Percentiles rank a stretch among this genome's conserved stretches.
Evolutionary conservation across 306 rosid genomes (phyloP).

Genomic region (Glycyrrhiza uralensis): DNA sequence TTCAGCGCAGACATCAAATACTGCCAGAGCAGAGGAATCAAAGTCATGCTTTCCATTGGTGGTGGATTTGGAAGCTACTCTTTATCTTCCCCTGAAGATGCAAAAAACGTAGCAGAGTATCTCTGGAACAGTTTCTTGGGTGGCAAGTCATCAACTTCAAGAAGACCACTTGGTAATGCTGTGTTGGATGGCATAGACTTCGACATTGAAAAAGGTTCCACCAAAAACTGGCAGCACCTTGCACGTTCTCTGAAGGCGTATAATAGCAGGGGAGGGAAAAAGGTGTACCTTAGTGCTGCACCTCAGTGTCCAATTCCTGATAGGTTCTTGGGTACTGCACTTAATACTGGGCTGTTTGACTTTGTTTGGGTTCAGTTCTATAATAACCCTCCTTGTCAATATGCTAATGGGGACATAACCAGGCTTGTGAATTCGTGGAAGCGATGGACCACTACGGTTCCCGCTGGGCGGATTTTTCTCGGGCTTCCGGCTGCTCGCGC

Average conservation of each 20-base stretch:
- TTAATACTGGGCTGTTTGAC: conserved; percentile 52
- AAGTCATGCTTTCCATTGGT: conserved; percentile 63
- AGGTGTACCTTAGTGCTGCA: conserved; percentile 60
- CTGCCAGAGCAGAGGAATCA: conserved; percentile 59
- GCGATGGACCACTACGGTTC: conserved; percentile 43
- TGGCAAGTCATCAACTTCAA: conserved; percentile 48
- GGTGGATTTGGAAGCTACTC: conserved; percentile 61
- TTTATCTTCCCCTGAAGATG: conserved; percentile 47
- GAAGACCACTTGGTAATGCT: conserved; percentile 66
- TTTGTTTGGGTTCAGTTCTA: conserved; percentile 66
- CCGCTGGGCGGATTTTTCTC: conserved; percentile 36
- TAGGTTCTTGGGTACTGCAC: conserved; percentile 43
- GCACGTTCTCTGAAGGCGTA: conserved; percentile 42
- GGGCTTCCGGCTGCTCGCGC: conserved; percentile 61
- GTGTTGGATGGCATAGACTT: conserved; percentile 74
- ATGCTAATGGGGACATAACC: conserved; percentile 42
- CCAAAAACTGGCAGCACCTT: conserved; percentile 35
- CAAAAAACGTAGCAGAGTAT: conserved; percentile 40
- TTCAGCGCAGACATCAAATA: conserved; percentile 40
- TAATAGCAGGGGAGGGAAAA: background rate
- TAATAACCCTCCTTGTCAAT: conserved; percentile 44
- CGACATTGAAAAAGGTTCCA: conserved; percentile 66
- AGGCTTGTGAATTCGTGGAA: conserved; percentile 59
- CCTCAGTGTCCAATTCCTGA: conserved; percentile 89
- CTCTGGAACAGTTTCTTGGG: conserved; percentile 75